Evolutionary conservation across 2,329 filamentous ascomycete species (phyloP).

Genomic region (Keithomyces neogunnii): DNA sequence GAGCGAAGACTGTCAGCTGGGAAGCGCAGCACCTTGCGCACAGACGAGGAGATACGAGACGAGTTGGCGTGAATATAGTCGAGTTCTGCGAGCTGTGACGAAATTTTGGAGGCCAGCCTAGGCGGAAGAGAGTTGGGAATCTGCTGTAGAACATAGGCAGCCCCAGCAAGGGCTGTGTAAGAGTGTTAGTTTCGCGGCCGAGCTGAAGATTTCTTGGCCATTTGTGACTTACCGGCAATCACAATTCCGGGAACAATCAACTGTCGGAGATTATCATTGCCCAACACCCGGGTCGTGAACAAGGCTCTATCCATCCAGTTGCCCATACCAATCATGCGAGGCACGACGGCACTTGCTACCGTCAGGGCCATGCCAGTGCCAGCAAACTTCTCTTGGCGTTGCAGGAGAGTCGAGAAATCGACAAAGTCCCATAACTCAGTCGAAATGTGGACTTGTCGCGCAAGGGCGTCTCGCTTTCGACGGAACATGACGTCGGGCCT

Average conservation of each 20-base stretch:
- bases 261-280: conserved; percentile 70
- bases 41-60: conserved; percentile 71
- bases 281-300: conserved; percentile 70
- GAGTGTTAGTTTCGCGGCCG: not conserved
- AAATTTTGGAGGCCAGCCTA: conserved; percentile 77
- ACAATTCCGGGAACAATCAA: conserved; percentile 75
- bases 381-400: conserved; percentile 88
- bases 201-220: not conserved
- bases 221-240: conserved; percentile 58
- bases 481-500: conserved; percentile 91
- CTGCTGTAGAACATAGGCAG: conserved; percentile 74
- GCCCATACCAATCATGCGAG: conserved; percentile 71
- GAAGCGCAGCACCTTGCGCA: conserved; percentile 79
- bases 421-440: conserved; percentile 92
- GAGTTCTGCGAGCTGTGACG: conserved; percentile 66
- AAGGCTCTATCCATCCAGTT: conserved; percentile 86
- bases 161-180: conserved; percentile 61
- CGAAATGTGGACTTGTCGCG: conserved; percentile 77
- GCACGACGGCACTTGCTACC: conserved; percentile 75
- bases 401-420: conserved; percentile 72
- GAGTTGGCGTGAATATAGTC: conserved; percentile 93
- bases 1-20: conserved; percentile 82
- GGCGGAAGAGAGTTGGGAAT: conserved; percentile 85
- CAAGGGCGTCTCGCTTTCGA: conserved; percentile 69
- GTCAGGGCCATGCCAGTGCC: conserved; percentile 94